Conservation (phyloP, 2,329 filamentous ascomycete species). For the Bertia moriformis region DNA sequence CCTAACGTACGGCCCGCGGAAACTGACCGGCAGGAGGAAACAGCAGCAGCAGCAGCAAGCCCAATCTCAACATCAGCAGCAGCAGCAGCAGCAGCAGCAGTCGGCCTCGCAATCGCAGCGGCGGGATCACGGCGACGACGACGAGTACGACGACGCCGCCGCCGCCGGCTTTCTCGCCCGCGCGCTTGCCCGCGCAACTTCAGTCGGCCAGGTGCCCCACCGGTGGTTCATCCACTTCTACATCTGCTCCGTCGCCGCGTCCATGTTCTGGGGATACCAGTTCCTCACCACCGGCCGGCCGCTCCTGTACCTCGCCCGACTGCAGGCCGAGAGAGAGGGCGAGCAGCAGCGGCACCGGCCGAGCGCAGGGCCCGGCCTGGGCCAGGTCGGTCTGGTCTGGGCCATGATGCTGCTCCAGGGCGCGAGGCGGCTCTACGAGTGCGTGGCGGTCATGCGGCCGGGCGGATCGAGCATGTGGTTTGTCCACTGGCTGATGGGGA, state of each 20-base stretch:
- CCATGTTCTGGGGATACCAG: conserved; percentile 61
- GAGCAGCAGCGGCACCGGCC: conserved; percentile 8
- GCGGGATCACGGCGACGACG: conserved; percentile 3
- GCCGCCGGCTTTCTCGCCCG: conserved; percentile 13
- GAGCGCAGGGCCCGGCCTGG: conserved; percentile 34
- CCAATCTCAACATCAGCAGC: no score
- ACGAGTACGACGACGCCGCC: conserved; percentile 2
- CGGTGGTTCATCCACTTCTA: conserved; percentile 87
- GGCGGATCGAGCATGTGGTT: conserved; percentile 72
- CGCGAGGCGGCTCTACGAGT: conserved; percentile 63
- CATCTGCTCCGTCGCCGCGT: conserved; percentile 51
- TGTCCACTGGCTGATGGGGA: conserved; percentile 66
- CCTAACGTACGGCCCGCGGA: conserved; percentile 35
- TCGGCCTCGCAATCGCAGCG: conserved; percentile 2
- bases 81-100: conserved; percentile 1
- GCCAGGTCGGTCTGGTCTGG: conserved; percentile 55
- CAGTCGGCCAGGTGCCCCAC: conserved; percentile 57
- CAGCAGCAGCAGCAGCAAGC: no score
- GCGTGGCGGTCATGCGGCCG: conserved; percentile 45
- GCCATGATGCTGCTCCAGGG: conserved; percentile 64
- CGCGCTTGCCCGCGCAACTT: conserved; percentile 19
- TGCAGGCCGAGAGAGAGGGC: conserved; percentile 17
- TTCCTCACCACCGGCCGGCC: conserved; percentile 36
- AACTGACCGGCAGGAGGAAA: no score
- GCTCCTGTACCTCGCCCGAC: conserved; percentile 29